Conservation (phyloP, 805 yeast genomes). For the Brettanomyces bruxellensis region DNA sequence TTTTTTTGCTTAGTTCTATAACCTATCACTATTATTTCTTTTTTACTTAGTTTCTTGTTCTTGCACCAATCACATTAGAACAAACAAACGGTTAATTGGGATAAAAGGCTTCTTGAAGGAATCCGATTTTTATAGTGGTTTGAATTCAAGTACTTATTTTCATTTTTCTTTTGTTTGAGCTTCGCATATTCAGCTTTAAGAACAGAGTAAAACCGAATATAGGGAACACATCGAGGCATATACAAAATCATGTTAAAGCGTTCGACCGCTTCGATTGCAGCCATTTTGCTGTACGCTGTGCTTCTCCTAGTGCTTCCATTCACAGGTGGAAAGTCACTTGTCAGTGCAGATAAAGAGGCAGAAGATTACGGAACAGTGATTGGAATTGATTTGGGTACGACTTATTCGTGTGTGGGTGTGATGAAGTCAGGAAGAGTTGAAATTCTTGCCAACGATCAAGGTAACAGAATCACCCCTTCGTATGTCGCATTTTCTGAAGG, state of each 20-base stretch:
- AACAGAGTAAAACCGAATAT: too few species aligned
- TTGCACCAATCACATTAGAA: too few species aligned
- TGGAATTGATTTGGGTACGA: conserved; percentile 95
- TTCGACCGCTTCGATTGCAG: conserved; percentile 12
- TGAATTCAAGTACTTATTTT: too few species aligned
- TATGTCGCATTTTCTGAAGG: conserved; percentile 94
- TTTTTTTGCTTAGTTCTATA: too few species aligned
- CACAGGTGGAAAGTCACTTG: conserved; percentile 5
- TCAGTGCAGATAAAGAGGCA: conserved; percentile 20
- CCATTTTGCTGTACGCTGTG: conserved; percentile 20
- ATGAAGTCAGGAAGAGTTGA: conserved; percentile 56
- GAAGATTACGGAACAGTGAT: conserved; percentile 40
- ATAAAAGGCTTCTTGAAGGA: too few species aligned
- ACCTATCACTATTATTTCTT: too few species aligned
- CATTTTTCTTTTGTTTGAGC: too few species aligned
- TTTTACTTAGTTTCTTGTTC: too few species aligned
- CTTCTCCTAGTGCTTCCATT: conserved; percentile 21
- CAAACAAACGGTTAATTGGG: too few species aligned
- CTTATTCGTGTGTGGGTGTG: conserved; percentile 96
- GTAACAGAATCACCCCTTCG: conserved; percentile 97
- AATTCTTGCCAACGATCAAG: conserved; percentile 94
- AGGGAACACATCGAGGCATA: too few species aligned
- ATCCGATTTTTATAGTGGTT: too few species aligned
- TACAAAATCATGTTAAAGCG: not conserved
- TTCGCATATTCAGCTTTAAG: too few species aligned